Conservation (phyloP, 768 basidiomycete genomes). For the Suillus fuscotomentosus region DNA sequence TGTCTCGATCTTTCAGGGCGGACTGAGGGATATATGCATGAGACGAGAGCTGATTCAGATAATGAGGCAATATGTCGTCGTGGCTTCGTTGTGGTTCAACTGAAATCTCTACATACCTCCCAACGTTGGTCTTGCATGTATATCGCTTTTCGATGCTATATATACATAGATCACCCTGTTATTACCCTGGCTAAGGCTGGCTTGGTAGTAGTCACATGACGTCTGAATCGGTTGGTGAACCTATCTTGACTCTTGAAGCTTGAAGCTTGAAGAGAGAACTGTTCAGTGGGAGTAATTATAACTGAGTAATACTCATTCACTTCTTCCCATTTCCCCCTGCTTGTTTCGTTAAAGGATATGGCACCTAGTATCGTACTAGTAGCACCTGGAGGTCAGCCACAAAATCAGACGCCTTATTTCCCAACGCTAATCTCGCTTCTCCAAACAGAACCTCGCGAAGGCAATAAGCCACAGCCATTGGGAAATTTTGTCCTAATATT, state of each 20-base stretch:
- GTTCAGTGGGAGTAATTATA: neutral
- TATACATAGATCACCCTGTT: neutral
- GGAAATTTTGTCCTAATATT: conserved; percentile 54
- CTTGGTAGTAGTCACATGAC: neutral
- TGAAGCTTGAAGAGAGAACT: too few species aligned
- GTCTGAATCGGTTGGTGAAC: too few species aligned
- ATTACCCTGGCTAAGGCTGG: too few species aligned
- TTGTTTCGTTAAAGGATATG: conserved; percentile 11
- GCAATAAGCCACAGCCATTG: conserved; percentile 63
- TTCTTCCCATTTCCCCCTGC: neutral
- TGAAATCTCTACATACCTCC: neutral
- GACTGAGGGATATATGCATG: neutral
- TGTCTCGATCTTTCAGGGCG: neutral
- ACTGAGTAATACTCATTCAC: neutral
- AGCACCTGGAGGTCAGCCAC: conserved; percentile 22
- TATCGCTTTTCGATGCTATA: neutral
- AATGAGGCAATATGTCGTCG: neutral
- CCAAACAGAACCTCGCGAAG: conserved; percentile 52
- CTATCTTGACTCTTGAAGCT: too few species aligned
- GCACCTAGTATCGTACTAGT: conserved; percentile 11
- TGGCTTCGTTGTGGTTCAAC: neutral
- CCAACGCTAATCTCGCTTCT: conserved; percentile 1
- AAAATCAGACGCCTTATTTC: neutral
- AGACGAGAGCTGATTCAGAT: neutral
- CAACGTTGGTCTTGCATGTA: neutral